A percentile compares a stretch with the other conserved stretches of the same genome.
These are phyloP conservation scores for Haberlea rhodopensis DNA, from an alignment of 257 asterid species.

Conservation along the genomic window DNA sequence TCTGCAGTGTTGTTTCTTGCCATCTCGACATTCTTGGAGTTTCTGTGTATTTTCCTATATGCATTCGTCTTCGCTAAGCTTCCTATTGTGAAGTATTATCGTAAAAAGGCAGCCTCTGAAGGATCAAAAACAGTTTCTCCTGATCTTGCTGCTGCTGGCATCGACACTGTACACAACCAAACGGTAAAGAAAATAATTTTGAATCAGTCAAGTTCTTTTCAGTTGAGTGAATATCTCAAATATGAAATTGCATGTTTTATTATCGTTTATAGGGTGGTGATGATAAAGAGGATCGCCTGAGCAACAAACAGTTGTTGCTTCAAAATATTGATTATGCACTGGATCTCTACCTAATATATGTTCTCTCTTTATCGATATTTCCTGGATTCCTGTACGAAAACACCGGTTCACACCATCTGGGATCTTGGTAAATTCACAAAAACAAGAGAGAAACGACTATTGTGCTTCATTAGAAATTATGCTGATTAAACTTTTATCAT, in stretches of 20 bases:
- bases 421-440: slow-evolving; percentile 60
- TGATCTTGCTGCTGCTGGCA: slow-evolving; percentile 86
- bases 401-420: slow-evolving; percentile 69
- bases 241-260: not conserved
- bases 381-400: slow-evolving; percentile 87
- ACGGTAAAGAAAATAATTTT: slow-evolving; percentile 13
- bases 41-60: slow-evolving; percentile 64
- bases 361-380: slow-evolving; percentile 65
- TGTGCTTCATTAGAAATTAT: not conserved
- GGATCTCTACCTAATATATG: slow-evolving; percentile 53
- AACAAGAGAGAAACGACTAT: not conserved
- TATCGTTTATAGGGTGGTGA: slow-evolving; percentile 32
- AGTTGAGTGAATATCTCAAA: not conserved
- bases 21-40: slow-evolving; percentile 60
- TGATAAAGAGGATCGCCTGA: slow-evolving; percentile 40
- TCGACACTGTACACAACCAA: slow-evolving; percentile 34
- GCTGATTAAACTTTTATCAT: not conserved
- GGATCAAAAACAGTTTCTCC: slow-evolving; percentile 87
- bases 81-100: slow-evolving; percentile 69
- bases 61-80: slow-evolving; percentile 57
- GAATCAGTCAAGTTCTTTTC: no score
- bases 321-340: slow-evolving; percentile 62
- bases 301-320: slow-evolving; percentile 45
- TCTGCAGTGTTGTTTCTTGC: slow-evolving; percentile 65
- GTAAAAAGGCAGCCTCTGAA: slow-evolving; percentile 70